Base-by-base conservation (phyloP, 2,329 filamentous ascomycete species). In the Rhynchosporium graminicola region DNA sequence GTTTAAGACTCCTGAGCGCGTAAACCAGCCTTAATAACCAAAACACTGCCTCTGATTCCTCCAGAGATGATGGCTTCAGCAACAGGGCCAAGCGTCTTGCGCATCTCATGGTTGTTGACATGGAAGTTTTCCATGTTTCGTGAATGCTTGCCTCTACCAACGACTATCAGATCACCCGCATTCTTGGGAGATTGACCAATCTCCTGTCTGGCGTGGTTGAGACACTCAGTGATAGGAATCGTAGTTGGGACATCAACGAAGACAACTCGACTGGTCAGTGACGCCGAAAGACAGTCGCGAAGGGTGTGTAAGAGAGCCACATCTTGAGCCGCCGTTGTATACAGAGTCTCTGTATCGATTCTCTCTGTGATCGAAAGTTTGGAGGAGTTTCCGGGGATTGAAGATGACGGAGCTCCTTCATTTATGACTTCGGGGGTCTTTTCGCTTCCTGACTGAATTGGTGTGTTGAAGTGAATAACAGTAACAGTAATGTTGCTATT, bases 401-500 rank as follows among this genome's bases (percentile, higher is more conserved):
- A 50, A 20, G 52, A 12, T 28, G 52, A 12, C n/a, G 56, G 38
- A 7, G 28, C 43, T 9, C 15, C 47, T 9, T 61, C 45, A n/a
- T 58, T 52, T n/a, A 58, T 57, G n/a, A 63, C 57, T 57, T 67
- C 63, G 6, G 63, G 54, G 29, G 51, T n/a, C 54, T 68, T 69
- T 10, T 60, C 62, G 36, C 31, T 50, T n/a, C 47, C 51, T 15
- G 71, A 67, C 8, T 68, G 61, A 15, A 70, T 59, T 15, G 69
- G 68, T 13, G 63, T 65, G 61, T 75, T 76, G 31, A 91, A 80
- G 64, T 87, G 86, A 0, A 89, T 79, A 38, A 97, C 83, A 0
- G 90, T 94, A 0, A 87, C 91, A 0, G 91, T 93, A 31, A 97
- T 86, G 48, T 90, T 85, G 3, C 85, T 82, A 70, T 92, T 95